Evolutionary conservation across 306 rosid species (phyloP).

Genomic region (Malus sieversii): DNA sequence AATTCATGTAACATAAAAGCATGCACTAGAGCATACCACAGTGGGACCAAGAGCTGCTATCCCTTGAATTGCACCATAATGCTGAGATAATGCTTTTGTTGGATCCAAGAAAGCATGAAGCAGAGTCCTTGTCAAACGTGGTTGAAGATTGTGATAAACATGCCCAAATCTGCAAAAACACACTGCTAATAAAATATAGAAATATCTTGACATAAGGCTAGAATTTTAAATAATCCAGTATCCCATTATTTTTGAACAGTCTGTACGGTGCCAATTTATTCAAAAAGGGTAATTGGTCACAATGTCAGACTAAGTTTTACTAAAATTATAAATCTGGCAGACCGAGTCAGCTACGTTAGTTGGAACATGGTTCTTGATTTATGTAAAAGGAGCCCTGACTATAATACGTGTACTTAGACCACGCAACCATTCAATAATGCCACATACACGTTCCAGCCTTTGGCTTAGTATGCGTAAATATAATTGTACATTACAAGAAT

Average conservation of each 20-base stretch:
- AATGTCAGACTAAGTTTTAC: not conserved
- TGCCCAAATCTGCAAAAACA: slow-evolving; percentile 68
- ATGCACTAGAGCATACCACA: slow-evolving; percentile 46
- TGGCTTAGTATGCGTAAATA: not conserved
- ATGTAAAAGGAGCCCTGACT: not conserved
- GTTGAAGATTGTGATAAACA: slow-evolving; percentile 75
- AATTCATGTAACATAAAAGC: slow-evolving; percentile 4
- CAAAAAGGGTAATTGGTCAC: not conserved
- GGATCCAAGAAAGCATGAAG: slow-evolving; percentile 90
- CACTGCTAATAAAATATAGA: not conserved
- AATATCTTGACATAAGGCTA: not conserved
- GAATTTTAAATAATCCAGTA: not conserved
- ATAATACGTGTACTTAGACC: not conserved
- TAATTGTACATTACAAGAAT: not conserved
- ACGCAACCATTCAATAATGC: not conserved
- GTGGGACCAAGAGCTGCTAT: slow-evolving; percentile 76
- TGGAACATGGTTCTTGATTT: not conserved
- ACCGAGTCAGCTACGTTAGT: not conserved
- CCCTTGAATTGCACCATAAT: slow-evolving; percentile 93
- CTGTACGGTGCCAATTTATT: not conserved
- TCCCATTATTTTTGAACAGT: not conserved
- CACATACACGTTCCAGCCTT: not conserved
- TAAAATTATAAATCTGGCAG: not conserved
- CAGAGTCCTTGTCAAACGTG: slow-evolving; percentile 75
- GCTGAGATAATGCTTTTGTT: slow-evolving; percentile 69